Conservation (phyloP, 192 early-diverging fungal species). For the Backusella westeae region DNA sequence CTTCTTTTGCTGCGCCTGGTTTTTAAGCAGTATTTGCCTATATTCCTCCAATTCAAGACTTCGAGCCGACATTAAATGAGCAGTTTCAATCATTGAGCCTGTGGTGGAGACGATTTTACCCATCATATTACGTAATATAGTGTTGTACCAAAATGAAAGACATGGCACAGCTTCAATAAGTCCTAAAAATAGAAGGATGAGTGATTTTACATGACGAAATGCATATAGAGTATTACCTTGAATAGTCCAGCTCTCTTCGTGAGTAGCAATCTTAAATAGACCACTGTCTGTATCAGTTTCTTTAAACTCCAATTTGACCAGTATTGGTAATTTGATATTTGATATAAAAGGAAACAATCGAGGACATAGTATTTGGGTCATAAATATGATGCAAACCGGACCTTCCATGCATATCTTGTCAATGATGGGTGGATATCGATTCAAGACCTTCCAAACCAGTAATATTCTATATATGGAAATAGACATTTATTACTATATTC, state of each 20-base stretch:
- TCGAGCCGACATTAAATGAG: not conserved
- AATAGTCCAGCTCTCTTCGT: constrained; percentile 58
- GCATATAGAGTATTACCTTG: constrained; percentile 31
- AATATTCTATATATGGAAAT: constrained; percentile 9
- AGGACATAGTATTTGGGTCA: constrained; percentile 48
- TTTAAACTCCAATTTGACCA: constrained; percentile 46
- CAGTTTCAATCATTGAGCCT: constrained; percentile 43
- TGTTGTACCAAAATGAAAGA: constrained; percentile 54
- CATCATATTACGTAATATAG: constrained; percentile 42
- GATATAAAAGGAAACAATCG: constrained; percentile 48
- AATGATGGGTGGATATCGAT: not conserved
- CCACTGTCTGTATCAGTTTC: constrained; percentile 39
- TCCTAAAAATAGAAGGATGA: constrained; percentile 12
- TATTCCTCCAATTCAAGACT: constrained; percentile 15
- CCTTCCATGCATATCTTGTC: constrained; percentile 19
- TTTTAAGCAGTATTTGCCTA: not conserved
- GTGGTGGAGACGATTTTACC: constrained; percentile 43
- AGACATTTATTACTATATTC: not conserved
- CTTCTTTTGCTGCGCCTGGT: not conserved
- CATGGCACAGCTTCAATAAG: constrained; percentile 48
- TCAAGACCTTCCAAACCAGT: constrained; percentile 7
- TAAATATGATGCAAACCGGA: constrained; percentile 44
- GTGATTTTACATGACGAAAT: not conserved
- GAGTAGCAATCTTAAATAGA: constrained; percentile 40
- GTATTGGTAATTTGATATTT: constrained; percentile 44